Percentiles rank a stretch among this genome's conserved stretches.
phyloP scores from a whole-genome alignment of 768 basidiomycete species.

The Scleroderma bovista region DNA sequence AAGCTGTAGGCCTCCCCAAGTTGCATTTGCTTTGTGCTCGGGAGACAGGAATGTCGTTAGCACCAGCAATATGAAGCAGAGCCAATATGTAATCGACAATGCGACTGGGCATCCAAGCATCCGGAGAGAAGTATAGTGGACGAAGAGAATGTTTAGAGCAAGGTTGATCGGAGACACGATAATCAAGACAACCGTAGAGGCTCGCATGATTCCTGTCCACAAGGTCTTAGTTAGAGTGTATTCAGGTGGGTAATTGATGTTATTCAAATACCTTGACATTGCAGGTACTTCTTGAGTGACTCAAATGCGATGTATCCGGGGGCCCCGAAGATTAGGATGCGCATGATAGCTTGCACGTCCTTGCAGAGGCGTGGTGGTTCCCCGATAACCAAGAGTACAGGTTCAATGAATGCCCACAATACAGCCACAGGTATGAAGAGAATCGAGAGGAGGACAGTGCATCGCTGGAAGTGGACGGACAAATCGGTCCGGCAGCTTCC shows the following conservation, averaged over 20 bases:
- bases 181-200: conserved; percentile 58
- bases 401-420: conserved; percentile 60
- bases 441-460: conserved; percentile 56
- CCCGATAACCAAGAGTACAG: conserved; percentile 56
- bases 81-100: conserved; percentile 64
- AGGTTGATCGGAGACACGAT: conserved; percentile 65
- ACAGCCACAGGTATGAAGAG: conserved; percentile 58
- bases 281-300: conserved; percentile 73
- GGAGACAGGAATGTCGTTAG: conserved; percentile 46
- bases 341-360: conserved; percentile 61
- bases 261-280: conserved; percentile 58
- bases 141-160: conserved; percentile 50
- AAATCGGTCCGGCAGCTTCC: conserved; percentile 55
- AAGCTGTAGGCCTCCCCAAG: conserved; percentile 58
- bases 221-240: background rate
- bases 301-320: conserved; percentile 76
- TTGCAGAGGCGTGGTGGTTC: conserved; percentile 52
- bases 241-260: background rate
- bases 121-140: conserved; percentile 59
- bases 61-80: conserved; percentile 54
- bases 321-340: conserved; percentile 56
- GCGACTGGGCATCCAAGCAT: conserved; percentile 64
- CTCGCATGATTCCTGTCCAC: conserved; percentile 63
- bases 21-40: conserved; percentile 48
- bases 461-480: conserved; percentile 68